phyloP scores from a whole-genome alignment of 1,284 basidiomycete species.

The Rhodotorula sp. region DNA sequence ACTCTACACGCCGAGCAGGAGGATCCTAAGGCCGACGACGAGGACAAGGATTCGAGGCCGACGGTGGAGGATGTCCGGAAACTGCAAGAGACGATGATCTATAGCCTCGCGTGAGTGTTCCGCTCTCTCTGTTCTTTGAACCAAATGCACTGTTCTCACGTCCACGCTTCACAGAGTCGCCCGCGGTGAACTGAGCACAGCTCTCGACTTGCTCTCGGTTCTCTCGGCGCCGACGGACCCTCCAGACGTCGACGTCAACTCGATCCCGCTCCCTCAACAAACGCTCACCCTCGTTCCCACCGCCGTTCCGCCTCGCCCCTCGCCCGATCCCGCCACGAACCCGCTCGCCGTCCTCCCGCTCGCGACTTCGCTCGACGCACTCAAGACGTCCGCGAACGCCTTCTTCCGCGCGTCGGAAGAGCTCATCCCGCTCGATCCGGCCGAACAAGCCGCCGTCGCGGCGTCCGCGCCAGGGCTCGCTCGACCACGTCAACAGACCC shows the following conservation, averaged over 20 bases:
- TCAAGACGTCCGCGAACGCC: conserved; percentile 25
- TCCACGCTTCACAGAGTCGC: conserved; percentile 14
- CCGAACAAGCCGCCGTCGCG: conserved; percentile 2
- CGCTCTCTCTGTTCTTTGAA: background rate
- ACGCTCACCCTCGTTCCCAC: conserved; percentile 29
- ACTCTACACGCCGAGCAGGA: background rate
- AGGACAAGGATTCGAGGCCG: conserved; percentile 19
- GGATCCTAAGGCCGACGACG: conserved; percentile 1
- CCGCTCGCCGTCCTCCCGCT: conserved; percentile 25
- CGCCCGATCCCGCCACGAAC: conserved; percentile 12
- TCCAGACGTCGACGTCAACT: conserved; percentile 31
- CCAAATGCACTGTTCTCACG: background rate
- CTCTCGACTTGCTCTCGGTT: conserved; percentile 40
- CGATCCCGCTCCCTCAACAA: conserved; percentile 35
- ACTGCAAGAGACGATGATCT: conserved; percentile 25
- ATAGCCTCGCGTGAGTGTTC: conserved; percentile 28
- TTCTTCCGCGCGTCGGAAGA: conserved; percentile 37
- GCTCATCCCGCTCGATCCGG: conserved; percentile 26
- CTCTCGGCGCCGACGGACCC: conserved; percentile 35
- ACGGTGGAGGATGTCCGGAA: conserved; percentile 22
- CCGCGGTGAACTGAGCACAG: conserved; percentile 33
- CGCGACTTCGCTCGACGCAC: conserved; percentile 23
- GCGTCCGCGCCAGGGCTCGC: background rate
- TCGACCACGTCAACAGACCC: background rate
- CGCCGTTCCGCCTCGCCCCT: conserved; percentile 6